Evolutionary conservation across 331 rosid species (phyloP).

Genomic region (Acacia pycnantha): DNA sequence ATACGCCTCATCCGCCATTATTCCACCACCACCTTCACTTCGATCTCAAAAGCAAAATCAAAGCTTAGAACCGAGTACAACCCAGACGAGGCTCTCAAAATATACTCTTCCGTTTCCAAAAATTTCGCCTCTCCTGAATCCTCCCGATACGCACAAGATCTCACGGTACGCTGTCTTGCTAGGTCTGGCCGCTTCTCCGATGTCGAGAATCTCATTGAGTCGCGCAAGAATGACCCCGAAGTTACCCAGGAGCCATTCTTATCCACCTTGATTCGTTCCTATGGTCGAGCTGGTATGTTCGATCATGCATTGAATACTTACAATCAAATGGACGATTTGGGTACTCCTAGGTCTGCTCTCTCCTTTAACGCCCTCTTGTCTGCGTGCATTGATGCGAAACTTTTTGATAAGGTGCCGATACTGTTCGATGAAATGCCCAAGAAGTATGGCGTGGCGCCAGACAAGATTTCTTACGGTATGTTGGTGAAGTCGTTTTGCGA

Average conservation of each 20-base stretch:
- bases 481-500: slow-evolving; percentile 53
- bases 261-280: slow-evolving; percentile 65
- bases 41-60: slow-evolving; percentile 51
- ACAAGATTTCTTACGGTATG: slow-evolving; percentile 59
- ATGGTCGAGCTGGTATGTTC: slow-evolving; percentile 64
- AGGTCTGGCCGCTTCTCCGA: slow-evolving; percentile 59
- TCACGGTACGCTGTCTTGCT: slow-evolving; percentile 63
- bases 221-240: slow-evolving; percentile 56
- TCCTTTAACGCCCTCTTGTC: slow-evolving; percentile 63
- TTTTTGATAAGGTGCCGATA: slow-evolving; percentile 43
- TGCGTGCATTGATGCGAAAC: slow-evolving; percentile 43
- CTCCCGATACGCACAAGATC: slow-evolving; percentile 62
- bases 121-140: slow-evolving; percentile 47
- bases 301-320: slow-evolving; percentile 54
- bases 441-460: slow-evolving; percentile 43
- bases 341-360: slow-evolving; percentile 55
- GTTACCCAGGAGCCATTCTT: slow-evolving; percentile 55
- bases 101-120: slow-evolving; percentile 54
- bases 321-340: slow-evolving; percentile 58
- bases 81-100: slow-evolving; percentile 62
- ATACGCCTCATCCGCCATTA: slow-evolving; percentile 45
- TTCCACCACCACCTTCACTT: slow-evolving; percentile 41
- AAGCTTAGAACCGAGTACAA: slow-evolving; percentile 56
- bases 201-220: slow-evolving; percentile 58
- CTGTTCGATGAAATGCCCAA: slow-evolving; percentile 57